Percentiles rank a stretch among this genome's conserved stretches.
These are phyloP conservation scores for Coprinopsis strossmayeri DNA, from an alignment of 768 basidiomycete species.

Conservation along the genomic window DNA sequence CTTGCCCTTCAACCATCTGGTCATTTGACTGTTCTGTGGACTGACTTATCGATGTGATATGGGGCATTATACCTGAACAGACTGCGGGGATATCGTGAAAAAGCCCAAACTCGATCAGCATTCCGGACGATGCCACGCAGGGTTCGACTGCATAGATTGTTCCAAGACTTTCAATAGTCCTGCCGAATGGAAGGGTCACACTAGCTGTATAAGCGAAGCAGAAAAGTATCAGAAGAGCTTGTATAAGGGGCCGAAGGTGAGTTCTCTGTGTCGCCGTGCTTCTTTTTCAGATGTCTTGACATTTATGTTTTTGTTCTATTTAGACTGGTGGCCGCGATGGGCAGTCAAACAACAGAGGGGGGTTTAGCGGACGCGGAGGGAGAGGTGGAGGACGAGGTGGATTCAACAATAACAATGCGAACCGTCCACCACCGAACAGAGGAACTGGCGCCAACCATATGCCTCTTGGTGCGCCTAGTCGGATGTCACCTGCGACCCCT, in stretches of 20 bases:
- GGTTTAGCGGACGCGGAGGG: slow-evolving; percentile 18
- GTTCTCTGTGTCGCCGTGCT: slow-evolving; percentile 10
- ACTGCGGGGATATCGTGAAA: slow-evolving; percentile 82
- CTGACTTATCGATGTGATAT: neutral
- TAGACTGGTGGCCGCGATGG: neutral
- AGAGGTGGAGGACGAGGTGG: slow-evolving; percentile 28
- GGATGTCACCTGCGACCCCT: slow-evolving; percentile 25
- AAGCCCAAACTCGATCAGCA: slow-evolving; percentile 93
- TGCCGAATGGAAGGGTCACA: slow-evolving; percentile 75
- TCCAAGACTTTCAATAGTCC: slow-evolving; percentile 76
- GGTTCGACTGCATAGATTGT: slow-evolving; percentile 86
- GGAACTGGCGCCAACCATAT: slow-evolving; percentile 64
- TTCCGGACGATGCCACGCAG: slow-evolving; percentile 47
- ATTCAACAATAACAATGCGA: neutral
- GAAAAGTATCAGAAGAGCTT: slow-evolving; percentile 89
- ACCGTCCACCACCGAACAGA: slow-evolving; percentile 3
- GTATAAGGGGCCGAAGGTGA: slow-evolving; percentile 75
- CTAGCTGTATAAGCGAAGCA: slow-evolving; percentile 81
- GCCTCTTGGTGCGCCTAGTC: slow-evolving; percentile 59
- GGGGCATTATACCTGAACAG: too few relatives aligned
- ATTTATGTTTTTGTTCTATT: neutral
- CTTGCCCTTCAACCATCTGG: neutral
- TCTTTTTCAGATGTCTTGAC: neutral
- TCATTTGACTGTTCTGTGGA: neutral
- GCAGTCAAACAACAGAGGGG: slow-evolving; percentile 7